Conservation (phyloP, 1,284 basidiomycete species). For the Amylostereum areolatum region DNA sequence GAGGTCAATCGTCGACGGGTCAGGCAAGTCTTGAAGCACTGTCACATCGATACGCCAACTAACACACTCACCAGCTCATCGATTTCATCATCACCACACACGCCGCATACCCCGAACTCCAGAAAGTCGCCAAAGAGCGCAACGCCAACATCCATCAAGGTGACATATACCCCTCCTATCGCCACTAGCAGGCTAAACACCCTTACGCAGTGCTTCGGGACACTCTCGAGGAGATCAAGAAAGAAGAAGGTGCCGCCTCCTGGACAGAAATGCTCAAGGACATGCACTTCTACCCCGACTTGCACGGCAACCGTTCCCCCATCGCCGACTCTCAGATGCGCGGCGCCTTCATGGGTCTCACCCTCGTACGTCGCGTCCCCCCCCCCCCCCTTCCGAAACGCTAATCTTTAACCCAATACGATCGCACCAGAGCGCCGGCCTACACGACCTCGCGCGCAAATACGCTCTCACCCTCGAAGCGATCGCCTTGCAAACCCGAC, state of each 20-base stretch:
- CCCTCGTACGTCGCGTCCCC: conserved; percentile 45
- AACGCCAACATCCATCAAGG: conserved; percentile 54
- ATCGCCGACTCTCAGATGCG: conserved; percentile 92
- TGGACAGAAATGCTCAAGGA: conserved; percentile 85
- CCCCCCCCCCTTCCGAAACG: background rate
- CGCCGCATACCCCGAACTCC: conserved; percentile 71
- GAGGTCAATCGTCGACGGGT: conserved; percentile 97
- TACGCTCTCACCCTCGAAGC: conserved; percentile 92
- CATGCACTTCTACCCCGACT: conserved; percentile 91
- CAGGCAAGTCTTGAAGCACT: conserved; percentile 44
- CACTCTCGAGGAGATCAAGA: conserved; percentile 62
- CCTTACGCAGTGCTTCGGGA: conserved; percentile 62
- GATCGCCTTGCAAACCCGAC: conserved; percentile 91
- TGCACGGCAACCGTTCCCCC: conserved; percentile 93
- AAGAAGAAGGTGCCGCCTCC: conserved; percentile 51
- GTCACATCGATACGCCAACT: conserved; percentile 2
- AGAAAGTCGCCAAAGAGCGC: conserved; percentile 48
- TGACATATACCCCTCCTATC: conserved; percentile 20
- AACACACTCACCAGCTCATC: conserved; percentile 54
- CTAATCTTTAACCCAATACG: background rate
- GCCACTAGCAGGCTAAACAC: conserved; percentile 14
- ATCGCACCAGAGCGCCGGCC: conserved; percentile 53
- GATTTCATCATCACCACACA: conserved; percentile 95
- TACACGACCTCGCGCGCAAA: conserved; percentile 82
- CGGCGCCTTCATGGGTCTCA: conserved; percentile 85